phyloP scores from a whole-genome alignment of 352 stramenopile species.

The Pythium utonaiense region DNA sequence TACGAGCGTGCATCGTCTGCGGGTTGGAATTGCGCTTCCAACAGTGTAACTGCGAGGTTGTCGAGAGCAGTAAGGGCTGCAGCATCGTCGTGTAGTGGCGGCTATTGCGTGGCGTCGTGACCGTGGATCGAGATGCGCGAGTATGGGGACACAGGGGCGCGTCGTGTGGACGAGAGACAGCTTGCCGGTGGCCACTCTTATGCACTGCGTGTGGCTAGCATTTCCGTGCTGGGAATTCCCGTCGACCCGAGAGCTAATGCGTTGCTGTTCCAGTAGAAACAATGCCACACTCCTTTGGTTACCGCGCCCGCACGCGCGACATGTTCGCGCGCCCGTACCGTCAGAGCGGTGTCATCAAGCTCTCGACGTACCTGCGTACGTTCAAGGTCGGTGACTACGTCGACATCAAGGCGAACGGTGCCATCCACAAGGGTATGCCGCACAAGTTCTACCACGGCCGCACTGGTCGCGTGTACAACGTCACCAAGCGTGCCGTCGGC shows the following conservation, averaged over 20 bases:
- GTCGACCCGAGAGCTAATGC: not conserved
- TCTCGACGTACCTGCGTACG: conserved; percentile 97
- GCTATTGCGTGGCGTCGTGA: not conserved
- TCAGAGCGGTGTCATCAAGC: conserved; percentile 94
- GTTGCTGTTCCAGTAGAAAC: conserved; percentile 30
- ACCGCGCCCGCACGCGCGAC: conserved; percentile 97
- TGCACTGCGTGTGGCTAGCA: not conserved
- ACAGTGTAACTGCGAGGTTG: not conserved
- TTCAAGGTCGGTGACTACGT: conserved; percentile 99
- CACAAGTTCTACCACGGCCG: conserved; percentile 99
- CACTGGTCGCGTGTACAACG: conserved; percentile 99
- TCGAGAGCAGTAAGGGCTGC: not conserved
- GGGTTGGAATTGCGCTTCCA: not conserved
- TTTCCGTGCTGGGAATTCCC: not conserved
- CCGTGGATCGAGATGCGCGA: not conserved
- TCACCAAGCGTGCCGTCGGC: conserved; percentile 98
- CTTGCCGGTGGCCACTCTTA: not conserved
- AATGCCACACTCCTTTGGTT: conserved; percentile 99
- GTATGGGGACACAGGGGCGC: not conserved
- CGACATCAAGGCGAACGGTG: conserved; percentile 99
- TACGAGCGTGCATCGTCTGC: not conserved
- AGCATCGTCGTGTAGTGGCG: not conserved
- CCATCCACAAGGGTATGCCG: conserved; percentile 99
- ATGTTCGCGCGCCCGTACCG: conserved; percentile 99
- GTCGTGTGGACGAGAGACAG: not conserved